These are phyloP conservation scores for Hypoxylon sp. DNA, from an alignment of 2,329 filamentous ascomycete species.

Conservation along the genomic window DNA sequence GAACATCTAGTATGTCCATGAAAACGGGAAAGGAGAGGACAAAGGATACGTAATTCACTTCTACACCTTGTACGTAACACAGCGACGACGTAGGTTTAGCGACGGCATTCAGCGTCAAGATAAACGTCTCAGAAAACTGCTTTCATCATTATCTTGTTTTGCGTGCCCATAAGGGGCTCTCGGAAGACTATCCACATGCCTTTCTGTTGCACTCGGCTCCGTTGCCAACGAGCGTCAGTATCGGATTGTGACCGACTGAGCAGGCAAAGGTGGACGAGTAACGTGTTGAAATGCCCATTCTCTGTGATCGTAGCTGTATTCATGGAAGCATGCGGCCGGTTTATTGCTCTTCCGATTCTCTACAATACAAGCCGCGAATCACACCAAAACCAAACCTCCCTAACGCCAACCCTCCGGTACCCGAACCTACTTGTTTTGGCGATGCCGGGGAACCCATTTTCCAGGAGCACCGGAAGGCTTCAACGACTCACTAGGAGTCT, in stretches of 20 bases:
- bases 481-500: conserved; percentile 53
- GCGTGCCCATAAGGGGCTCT: neutral
- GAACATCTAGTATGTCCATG: no score
- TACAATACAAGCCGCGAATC: conserved; percentile 40
- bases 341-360: conserved; percentile 39
- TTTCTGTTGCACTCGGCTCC: neutral
- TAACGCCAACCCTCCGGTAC: conserved; percentile 43
- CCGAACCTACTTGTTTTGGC: conserved; percentile 50
- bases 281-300: neutral
- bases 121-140: neutral
- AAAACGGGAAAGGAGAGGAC: no score
- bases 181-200: neutral
- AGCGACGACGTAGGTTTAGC: neutral
- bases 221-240: neutral
- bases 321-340: conserved; percentile 24
- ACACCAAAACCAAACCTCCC: conserved; percentile 42
- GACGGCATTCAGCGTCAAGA: neutral
- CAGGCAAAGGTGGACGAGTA: neutral
- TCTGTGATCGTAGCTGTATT: conserved; percentile 18
- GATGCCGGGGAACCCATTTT: conserved; percentile 65
- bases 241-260: neutral
- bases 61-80: neutral
- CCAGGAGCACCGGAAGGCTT: conserved; percentile 62
- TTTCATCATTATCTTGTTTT: neutral
- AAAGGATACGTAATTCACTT: neutral